phyloP scores from a whole-genome alignment of 805 yeast species.

The Zygotorulaspora sp. region DNA sequence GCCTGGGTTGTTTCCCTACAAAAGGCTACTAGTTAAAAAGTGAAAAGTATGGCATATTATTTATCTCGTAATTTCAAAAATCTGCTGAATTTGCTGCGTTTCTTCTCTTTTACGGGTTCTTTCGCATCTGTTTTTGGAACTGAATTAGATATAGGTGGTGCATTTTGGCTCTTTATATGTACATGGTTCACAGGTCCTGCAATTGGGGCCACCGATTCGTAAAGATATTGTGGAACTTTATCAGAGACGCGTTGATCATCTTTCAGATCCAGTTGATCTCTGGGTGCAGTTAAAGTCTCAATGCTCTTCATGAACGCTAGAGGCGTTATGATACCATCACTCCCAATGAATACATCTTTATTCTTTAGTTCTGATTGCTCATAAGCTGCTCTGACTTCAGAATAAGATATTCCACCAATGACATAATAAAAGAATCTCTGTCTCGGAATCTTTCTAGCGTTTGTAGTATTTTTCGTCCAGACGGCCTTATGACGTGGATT shows the following conservation, averaged over 20 bases:
- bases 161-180: constrained; percentile 19
- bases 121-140: constrained; percentile 7
- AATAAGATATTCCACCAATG: constrained; percentile 85
- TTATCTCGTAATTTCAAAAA: constrained; percentile 38
- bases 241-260: constrained; percentile 34
- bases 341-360: constrained; percentile 76
- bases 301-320: constrained; percentile 38
- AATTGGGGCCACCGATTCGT: constrained; percentile 30
- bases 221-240: constrained; percentile 43
- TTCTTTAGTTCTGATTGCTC: constrained; percentile 59
- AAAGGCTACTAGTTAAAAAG: constrained; percentile 1
- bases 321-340: constrained; percentile 67
- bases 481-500: constrained; percentile 70
- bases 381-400: constrained; percentile 73
- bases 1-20: too few relatives aligned
- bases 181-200: constrained; percentile 28
- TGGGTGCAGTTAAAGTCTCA: constrained; percentile 35
- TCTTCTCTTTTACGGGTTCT: constrained; percentile 38
- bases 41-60: too few relatives aligned
- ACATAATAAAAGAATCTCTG: constrained; percentile 76
- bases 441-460: constrained; percentile 35
- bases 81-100: constrained; percentile 44
- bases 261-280: constrained; percentile 42
- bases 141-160: constrained; percentile 13
- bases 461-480: constrained; percentile 55